Evolutionary conservation across 192 early-diverging fungal species (phyloP).

Genomic region (Backusella psychrophila): DNA sequence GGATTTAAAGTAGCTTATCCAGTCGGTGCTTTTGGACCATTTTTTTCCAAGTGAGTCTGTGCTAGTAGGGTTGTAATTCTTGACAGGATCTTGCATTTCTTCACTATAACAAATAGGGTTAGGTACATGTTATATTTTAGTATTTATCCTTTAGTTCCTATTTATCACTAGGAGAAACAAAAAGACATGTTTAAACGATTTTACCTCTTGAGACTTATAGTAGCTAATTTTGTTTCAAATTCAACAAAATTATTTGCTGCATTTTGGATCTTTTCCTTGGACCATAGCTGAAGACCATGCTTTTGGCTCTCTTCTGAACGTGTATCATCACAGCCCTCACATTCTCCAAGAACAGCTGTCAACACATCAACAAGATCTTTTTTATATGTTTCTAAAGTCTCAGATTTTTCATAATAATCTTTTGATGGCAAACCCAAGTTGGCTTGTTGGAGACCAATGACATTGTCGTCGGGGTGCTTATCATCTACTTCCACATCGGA

Average conservation of each 20-base stretch:
- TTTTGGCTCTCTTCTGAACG: neutral
- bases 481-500: constrained; percentile 52
- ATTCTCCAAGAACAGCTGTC: constrained; percentile 28
- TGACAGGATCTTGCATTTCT: constrained; percentile 47
- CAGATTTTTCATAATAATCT: constrained; percentile 58
- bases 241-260: constrained; percentile 49
- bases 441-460: constrained; percentile 45
- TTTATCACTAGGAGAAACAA: neutral
- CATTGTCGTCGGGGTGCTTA: constrained; percentile 54
- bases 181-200: neutral
- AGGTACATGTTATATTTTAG: neutral
- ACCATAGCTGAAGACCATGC: neutral
- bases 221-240: constrained; percentile 58
- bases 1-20: constrained; percentile 15
- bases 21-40: neutral
- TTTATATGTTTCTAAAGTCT: constrained; percentile 43
- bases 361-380: constrained; percentile 43
- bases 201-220: constrained; percentile 42
- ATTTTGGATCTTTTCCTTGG: neutral
- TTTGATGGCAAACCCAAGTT: constrained; percentile 64
- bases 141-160: neutral
- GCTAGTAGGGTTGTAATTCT: constrained; percentile 45
- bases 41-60: neutral
- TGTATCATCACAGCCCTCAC: neutral
- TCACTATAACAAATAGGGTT: constrained; percentile 27